Conservation (phyloP, 495 filamentous ascomycete species). For the Daldinia loculata region DNA sequence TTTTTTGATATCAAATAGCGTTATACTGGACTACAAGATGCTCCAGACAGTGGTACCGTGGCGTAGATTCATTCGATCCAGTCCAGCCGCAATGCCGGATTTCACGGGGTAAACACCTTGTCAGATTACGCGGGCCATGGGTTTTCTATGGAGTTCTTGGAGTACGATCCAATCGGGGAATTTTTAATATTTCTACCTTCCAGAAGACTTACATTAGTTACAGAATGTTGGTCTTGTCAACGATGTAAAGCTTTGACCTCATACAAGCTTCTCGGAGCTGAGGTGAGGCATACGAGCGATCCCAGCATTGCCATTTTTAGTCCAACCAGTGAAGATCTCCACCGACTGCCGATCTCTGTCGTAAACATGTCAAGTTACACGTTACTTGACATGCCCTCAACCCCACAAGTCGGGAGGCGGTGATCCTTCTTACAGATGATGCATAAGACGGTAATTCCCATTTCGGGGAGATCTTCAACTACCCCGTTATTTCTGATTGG, state of each 20-base stretch:
- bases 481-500: conserved; percentile 22
- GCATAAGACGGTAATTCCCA: conserved; percentile 32
- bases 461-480: conserved; percentile 32
- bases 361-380: not conserved
- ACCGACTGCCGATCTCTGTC: conserved; percentile 11
- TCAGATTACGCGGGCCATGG: not conserved
- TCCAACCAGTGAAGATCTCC: conserved; percentile 8
- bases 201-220: not conserved
- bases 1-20: not conserved
- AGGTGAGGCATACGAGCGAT: conserved; percentile 29
- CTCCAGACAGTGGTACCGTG: not conserved
- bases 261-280: conserved; percentile 18
- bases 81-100: conserved; percentile 4
- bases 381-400: conserved; percentile 2
- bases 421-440: conserved; percentile 2
- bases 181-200: conserved; percentile 7
- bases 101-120: conserved; percentile 11
- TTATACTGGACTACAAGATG: not conserved
- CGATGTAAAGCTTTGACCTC: not conserved
- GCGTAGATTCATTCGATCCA: conserved; percentile 17
- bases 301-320: conserved; percentile 31
- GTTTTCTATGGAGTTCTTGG: not conserved
- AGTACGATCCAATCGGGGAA: conserved; percentile 24
- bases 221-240: conserved; percentile 5
- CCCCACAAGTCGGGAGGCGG: conserved; percentile 21